Evolutionary conservation across 2,329 filamentous ascomycete genomes (phyloP).

Genomic region (Colletotrichum lentis): DNA sequence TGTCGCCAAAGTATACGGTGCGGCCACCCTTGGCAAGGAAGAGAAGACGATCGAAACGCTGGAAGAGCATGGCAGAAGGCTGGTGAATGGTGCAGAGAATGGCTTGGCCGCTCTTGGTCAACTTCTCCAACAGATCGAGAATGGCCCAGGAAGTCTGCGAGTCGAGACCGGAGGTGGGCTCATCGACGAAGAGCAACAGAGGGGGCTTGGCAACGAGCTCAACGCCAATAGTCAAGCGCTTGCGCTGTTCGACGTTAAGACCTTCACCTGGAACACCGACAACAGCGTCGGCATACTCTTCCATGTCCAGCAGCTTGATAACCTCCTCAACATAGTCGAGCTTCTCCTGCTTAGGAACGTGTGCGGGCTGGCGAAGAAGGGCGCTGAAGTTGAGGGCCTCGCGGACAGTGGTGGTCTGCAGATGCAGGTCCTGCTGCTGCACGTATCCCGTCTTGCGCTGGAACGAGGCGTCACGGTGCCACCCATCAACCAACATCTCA

Average conservation of each 20-base stretch:
- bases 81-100: constrained; percentile 98
- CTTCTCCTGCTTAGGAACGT: constrained; percentile 79
- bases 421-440: constrained; percentile 90
- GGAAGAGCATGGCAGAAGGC: constrained; percentile 93
- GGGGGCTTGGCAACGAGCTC: constrained; percentile 92
- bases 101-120: constrained; percentile 87
- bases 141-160: constrained; percentile 95
- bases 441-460: constrained; percentile 93
- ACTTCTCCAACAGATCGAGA: constrained; percentile 84
- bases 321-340: constrained; percentile 88
- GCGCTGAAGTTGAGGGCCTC: constrained; percentile 90
- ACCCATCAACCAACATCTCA: constrained; percentile 75
- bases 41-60: constrained; percentile 84
- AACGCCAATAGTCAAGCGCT: constrained; percentile 92
- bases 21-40: constrained; percentile 79
- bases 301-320: constrained; percentile 90
- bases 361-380: constrained; percentile 80
- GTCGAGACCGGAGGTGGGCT: constrained; percentile 93
- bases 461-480: constrained; percentile 79
- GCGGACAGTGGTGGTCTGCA: constrained; percentile 84
- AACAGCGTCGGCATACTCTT: constrained; percentile 86
- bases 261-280: constrained; percentile 92
- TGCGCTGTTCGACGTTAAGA: constrained; percentile 74
- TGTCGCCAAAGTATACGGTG: constrained; percentile 83
- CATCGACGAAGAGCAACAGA: constrained; percentile 89